phyloP scores from a whole-genome alignment of 2,329 filamentous ascomycete species.

The Berkeleyomyces basicola region DNA sequence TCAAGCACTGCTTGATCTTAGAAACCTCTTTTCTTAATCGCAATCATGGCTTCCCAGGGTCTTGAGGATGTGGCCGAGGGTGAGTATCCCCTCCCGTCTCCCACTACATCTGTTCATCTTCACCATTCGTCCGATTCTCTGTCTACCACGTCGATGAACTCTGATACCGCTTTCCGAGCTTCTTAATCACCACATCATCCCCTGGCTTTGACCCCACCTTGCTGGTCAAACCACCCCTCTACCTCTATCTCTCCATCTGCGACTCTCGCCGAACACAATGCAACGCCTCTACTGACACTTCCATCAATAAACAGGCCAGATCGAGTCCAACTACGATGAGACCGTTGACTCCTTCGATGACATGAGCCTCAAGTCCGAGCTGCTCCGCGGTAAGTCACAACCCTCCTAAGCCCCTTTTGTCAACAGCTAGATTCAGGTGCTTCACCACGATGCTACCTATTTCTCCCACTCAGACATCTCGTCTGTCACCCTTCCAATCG shows the following conservation, averaged over 20 bases:
- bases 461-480: background rate
- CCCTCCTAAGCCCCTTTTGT: background rate
- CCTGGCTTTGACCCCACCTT: conserved; percentile 5
- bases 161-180: background rate
- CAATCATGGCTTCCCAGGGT: conserved; percentile 99
- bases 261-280: background rate
- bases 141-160: background rate
- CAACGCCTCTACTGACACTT: background rate
- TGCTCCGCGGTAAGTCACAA: conserved; percentile 57
- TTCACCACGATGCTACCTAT: background rate
- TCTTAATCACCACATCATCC: background rate
- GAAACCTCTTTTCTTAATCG: conserved; percentile 39
- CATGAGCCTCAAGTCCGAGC: conserved; percentile 93
- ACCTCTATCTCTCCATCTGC: background rate
- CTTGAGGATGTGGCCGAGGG: conserved; percentile 95
- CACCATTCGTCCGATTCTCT: background rate
- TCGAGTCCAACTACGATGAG: conserved; percentile 99
- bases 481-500: background rate
- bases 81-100: conserved; percentile 30
- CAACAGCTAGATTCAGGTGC: background rate
- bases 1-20: conserved; percentile 66
- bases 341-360: conserved; percentile 97
- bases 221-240: background rate
- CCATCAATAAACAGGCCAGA: conserved; percentile 52
- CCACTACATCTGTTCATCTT: background rate